Conservation (phyloP, 768 basidiomycete species). For the Russula brevipes region DNA sequence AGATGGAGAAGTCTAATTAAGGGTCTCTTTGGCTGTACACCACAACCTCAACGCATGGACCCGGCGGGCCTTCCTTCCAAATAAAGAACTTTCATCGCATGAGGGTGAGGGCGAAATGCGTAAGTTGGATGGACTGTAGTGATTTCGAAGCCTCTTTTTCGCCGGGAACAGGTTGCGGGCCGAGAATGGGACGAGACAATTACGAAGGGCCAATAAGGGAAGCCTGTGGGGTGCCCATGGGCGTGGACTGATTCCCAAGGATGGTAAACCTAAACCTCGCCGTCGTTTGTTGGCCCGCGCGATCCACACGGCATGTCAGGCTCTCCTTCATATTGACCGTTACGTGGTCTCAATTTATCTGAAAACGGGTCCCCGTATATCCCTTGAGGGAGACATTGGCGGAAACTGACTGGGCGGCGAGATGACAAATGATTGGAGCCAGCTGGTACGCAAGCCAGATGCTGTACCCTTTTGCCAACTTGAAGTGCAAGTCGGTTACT, state of each 20-base stretch:
- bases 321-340: not conserved
- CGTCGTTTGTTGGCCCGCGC: not conserved
- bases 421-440: not conserved
- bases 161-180: not conserved
- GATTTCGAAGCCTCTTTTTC: conserved; percentile 8
- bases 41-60: not conserved
- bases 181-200: not conserved
- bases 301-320: not conserved
- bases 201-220: not conserved
- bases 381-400: not conserved
- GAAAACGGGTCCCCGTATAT: not conserved
- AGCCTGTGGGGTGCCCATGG: not conserved
- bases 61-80: not conserved
- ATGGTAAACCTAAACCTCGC: not conserved
- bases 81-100: not conserved
- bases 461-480: no score
- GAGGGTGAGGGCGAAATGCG: not conserved
- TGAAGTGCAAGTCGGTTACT: not conserved
- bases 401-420: not conserved
- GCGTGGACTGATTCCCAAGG: conserved; percentile 1
- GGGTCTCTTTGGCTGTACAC: not conserved
- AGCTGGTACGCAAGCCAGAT: not conserved
- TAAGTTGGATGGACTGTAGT: not conserved
- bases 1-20: not conserved
- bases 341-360: not conserved